These are phyloP conservation scores for Blastobotrys apis DNA, from an alignment of 1,139 yeast genomes.

Conservation along the genomic window DNA sequence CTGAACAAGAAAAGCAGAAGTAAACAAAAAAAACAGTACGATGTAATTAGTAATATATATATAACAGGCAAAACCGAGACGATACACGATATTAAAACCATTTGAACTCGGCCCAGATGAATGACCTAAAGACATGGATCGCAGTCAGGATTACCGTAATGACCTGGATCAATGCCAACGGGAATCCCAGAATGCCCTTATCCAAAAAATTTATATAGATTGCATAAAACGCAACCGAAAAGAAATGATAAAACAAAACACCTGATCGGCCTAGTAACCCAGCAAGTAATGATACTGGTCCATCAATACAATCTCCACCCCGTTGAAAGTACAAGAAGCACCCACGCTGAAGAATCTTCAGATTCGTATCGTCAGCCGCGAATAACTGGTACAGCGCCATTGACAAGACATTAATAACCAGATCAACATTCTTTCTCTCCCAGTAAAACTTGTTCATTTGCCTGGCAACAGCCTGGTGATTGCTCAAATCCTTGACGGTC, in stretches of 20 bases:
- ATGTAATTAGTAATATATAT: slow-evolving; percentile 6
- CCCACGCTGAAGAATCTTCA: slow-evolving; percentile 73
- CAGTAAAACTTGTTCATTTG: slow-evolving; percentile 65
- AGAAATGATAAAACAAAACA: slow-evolving; percentile 75
- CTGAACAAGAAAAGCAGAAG: slow-evolving; percentile 28
- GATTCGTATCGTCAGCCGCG: slow-evolving; percentile 72
- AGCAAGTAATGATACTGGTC: slow-evolving; percentile 79
- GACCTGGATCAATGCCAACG: slow-evolving; percentile 67
- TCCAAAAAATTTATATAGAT: slow-evolving; percentile 63
- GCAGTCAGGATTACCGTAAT: slow-evolving; percentile 71
- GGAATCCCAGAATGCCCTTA: slow-evolving; percentile 65
- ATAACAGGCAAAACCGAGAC: neutral
- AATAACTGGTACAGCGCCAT: slow-evolving; percentile 85
- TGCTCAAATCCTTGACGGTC: slow-evolving; percentile 54
- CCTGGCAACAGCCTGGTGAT: slow-evolving; percentile 51
- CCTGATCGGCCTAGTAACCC: slow-evolving; percentile 78
- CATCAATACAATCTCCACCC: slow-evolving; percentile 76
- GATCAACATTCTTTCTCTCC: slow-evolving; percentile 70
- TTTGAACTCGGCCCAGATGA: slow-evolving; percentile 27
- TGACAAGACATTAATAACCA: slow-evolving; percentile 85
- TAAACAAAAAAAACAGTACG: too few species aligned
- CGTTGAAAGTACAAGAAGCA: slow-evolving; percentile 80
- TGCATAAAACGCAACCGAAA: slow-evolving; percentile 83
- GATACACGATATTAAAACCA: slow-evolving; percentile 19
- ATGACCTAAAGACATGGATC: slow-evolving; percentile 52